Evolutionary conservation across 1,284 basidiomycete species (phyloP), one percentile per base, ranked within the genome.

Genomic region (Pseudozyma flocculosa): DNA sequence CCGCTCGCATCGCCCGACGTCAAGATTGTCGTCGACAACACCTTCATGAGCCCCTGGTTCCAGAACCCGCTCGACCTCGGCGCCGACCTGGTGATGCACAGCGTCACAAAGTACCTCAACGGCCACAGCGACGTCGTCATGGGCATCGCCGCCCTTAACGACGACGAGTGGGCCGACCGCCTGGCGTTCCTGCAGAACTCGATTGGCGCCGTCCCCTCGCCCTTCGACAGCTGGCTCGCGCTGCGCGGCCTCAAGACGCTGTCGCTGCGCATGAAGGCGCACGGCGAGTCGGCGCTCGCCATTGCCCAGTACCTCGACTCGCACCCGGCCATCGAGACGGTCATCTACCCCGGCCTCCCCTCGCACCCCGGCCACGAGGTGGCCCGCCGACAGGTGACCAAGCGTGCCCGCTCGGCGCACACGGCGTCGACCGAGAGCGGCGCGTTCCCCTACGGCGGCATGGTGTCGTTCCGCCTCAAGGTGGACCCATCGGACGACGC

Each of bases 171-270:
- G 68, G 64, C 58, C 1, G 66, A 72, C 24, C 61, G 63, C 17
- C 50, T 74, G 11, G 61, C 89, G 2, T 97, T 94, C 85, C 82
- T 96, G 3, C 94, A 97, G 76, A 95, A 94, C 76, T 88, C 90
- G 39, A 87, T 87, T 68, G 92, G 92, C 10, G 89, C 90, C 10
- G 85, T 92, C 0, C 91, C 92, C 0, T 90, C 88, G 36, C 82
- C 93, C 2, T 88, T 89, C 78, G 94, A 97, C 80, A 87, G 83
- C 71, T 95, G 90, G 88, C 85, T 97, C 47, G 88, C 89, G 4
- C 88, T 92, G 77, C 85, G 93, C 21, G 92, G 92, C 14, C 84
- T 88, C 60, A 97, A 97, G 83, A 97, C 93, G 7, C 85, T 74
- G 4, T 38, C 68, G 14, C 50, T 74, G 4, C 67, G 72, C 19